Evolutionary conservation across 768 basidiomycete genomes (phyloP).

Genomic region (Dioszegia aurantiaca): DNA sequence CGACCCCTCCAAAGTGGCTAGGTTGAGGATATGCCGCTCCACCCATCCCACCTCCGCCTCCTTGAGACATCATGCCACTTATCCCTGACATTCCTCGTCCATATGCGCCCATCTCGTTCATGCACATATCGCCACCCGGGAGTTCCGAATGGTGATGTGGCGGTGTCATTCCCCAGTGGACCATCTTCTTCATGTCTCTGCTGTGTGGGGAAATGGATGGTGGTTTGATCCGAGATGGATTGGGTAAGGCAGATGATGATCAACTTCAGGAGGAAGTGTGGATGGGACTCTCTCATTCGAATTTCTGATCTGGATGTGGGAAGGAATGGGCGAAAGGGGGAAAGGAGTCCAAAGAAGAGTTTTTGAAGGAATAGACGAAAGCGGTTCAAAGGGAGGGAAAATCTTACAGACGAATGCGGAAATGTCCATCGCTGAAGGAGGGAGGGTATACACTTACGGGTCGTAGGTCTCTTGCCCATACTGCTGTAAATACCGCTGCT

Average conservation of each 20-base stretch:
- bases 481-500: not conserved
- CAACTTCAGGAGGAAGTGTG: not conserved
- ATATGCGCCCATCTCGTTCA: not conserved
- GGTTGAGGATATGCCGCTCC: too few species aligned
- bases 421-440: not conserved
- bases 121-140: not conserved
- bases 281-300: not conserved
- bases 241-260: not conserved
- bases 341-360: not conserved
- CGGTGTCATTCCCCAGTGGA: conserved; percentile 18
- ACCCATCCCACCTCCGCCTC: conserved; percentile 1
- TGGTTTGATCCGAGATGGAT: not conserved
- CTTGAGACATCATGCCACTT: too few species aligned
- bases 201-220: not conserved
- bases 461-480: not conserved
- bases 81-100: not conserved
- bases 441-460: conserved; percentile 2
- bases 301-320: not conserved
- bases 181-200: conserved; percentile 9
- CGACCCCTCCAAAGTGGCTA: conserved; percentile 25
- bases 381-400: not conserved
- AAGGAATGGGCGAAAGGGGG: not conserved
- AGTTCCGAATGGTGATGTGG: conserved; percentile 10
- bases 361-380: not conserved
- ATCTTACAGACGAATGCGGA: not conserved